Evolutionary conservation across 83 land plant genomes (phyloP).

Genomic region (Diphasiastrum complanatum): DNA sequence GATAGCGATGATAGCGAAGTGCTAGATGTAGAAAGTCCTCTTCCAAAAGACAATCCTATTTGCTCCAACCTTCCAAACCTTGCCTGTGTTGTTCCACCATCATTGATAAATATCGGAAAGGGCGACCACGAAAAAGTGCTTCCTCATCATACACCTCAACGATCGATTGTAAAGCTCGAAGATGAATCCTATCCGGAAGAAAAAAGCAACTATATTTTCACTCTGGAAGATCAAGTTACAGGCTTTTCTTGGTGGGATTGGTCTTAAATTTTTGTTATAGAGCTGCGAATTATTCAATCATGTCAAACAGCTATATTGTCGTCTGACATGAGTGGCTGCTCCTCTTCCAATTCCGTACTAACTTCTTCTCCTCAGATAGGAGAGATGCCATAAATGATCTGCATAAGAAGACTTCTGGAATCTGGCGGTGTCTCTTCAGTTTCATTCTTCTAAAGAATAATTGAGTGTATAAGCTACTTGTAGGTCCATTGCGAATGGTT

Average conservation of each 20-base stretch:
- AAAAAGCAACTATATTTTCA: background rate
- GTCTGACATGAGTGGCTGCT: no score
- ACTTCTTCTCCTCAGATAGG: no score
- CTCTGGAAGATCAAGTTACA: background rate
- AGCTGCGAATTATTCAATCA: no score
- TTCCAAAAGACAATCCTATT: background rate
- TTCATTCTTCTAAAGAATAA: no score
- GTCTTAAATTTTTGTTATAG: background rate
- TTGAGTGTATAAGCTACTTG: no score
- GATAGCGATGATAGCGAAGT: background rate
- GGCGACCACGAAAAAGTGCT: background rate
- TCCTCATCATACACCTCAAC: background rate
- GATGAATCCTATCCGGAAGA: background rate
- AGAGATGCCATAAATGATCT: no score
- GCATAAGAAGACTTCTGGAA: no score
- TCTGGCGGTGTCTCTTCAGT: no score
- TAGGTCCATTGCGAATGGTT: no score
- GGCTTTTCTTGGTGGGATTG: background rate
- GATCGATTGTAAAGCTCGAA: background rate
- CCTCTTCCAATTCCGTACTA: no score
- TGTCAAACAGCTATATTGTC: no score
- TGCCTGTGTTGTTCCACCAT: background rate
- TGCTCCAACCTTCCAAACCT: background rate
- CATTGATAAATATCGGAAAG: background rate
- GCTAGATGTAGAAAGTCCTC: background rate